Evolutionary conservation across 2,329 filamentous ascomycete species (phyloP).

Genomic region (Fusarium siculi): DNA sequence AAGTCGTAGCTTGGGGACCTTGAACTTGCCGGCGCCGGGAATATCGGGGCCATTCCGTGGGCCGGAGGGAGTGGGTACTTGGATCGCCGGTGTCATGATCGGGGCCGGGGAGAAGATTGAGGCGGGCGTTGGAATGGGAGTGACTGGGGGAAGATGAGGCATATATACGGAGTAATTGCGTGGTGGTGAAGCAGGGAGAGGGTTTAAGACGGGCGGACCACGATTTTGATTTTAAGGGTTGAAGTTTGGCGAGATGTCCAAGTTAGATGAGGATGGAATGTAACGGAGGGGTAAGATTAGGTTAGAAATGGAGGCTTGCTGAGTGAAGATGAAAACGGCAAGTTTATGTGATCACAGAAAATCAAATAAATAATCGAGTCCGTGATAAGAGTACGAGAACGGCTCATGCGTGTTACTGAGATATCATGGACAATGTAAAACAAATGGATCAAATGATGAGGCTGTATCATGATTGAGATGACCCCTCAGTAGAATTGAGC

Average conservation of each 20-base stretch:
- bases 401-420: neutral
- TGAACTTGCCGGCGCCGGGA: constrained; percentile 46
- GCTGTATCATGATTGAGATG: neutral
- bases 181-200: neutral
- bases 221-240: neutral
- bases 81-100: constrained; percentile 45
- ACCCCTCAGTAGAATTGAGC: constrained; percentile 11
- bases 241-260: neutral
- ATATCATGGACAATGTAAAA: constrained; percentile 1
- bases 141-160: constrained; percentile 40
- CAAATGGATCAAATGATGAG: neutral
- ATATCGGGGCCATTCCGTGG: constrained; percentile 28
- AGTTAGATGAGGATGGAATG: constrained; percentile 22
- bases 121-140: constrained; percentile 39
- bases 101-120: constrained; percentile 35
- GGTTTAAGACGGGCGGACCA: neutral
- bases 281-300: constrained; percentile 22
- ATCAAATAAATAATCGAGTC: neutral
- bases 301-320: constrained; percentile 14
- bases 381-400: neutral
- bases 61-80: constrained; percentile 30
- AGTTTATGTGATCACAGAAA: neutral
- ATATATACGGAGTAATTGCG: constrained; percentile 34
- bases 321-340: constrained; percentile 7
- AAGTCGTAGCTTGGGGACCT: constrained; percentile 67